Evolutionary conservation across 2,329 filamentous ascomycete species (phyloP).

Genomic region (Fusarium napiforme): DNA sequence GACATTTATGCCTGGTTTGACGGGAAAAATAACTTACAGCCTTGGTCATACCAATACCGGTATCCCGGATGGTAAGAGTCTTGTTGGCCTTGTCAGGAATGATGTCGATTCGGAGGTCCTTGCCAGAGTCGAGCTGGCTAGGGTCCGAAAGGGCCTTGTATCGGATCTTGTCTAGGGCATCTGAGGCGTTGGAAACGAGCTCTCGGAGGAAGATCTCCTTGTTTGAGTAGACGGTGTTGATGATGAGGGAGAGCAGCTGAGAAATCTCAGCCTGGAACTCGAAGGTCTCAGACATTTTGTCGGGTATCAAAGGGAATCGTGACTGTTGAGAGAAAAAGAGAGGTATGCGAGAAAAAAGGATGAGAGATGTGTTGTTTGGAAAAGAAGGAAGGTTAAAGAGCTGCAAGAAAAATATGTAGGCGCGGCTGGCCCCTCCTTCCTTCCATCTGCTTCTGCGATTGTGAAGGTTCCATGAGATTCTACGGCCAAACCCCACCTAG

Average conservation of each 20-base stretch:
- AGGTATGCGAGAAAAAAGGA: constrained; percentile 15
- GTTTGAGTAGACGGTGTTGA: constrained; percentile 99
- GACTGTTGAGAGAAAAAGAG: constrained; percentile 39
- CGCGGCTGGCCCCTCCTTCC: constrained; percentile 44
- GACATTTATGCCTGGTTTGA: not conserved
- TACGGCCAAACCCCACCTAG: constrained; percentile 48
- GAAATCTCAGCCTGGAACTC: constrained; percentile 99
- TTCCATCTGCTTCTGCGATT: constrained; percentile 44
- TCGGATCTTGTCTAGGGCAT: constrained; percentile 99
- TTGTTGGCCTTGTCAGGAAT: constrained; percentile 97
- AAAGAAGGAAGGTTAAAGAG: constrained; percentile 41
- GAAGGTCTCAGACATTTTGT: constrained; percentile 94
- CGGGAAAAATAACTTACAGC: constrained; percentile 73
- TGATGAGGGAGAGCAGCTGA: constrained; percentile 99
- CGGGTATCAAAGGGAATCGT: constrained; percentile 55
- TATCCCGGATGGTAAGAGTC: constrained; percentile 97
- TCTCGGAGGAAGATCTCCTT: constrained; percentile 99
- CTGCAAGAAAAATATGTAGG: constrained; percentile 51
- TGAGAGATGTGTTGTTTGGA: constrained; percentile 37
- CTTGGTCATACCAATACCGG: constrained; percentile 99
- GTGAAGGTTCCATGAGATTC: constrained; percentile 60
- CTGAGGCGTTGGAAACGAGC: constrained; percentile 97
- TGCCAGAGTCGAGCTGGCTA: constrained; percentile 95
- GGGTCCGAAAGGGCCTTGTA: constrained; percentile 98
- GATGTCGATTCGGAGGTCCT: constrained; percentile 99